Percentiles rank a stretch among this genome's conserved stretches.
Evolutionary conservation across 2,329 filamentous ascomycete species (phyloP).

Genomic region (Phoma sp.): DNA sequence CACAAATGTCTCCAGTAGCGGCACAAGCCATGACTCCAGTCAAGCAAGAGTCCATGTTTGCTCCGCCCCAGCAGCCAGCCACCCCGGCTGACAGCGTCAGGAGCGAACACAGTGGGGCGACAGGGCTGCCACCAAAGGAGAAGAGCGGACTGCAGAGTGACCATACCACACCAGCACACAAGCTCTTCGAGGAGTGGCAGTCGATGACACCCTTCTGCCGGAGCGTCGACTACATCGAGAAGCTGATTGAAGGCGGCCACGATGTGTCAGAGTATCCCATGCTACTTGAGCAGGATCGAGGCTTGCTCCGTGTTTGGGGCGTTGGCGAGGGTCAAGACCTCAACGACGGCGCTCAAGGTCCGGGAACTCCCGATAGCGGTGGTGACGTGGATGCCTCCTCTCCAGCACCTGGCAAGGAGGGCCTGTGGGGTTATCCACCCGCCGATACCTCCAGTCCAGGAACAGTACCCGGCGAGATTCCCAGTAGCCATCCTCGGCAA

Average conservation of each 20-base stretch:
- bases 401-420: conserved; percentile 53
- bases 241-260: conserved; percentile 63
- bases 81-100: conserved; percentile 44
- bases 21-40: conserved; percentile 37
- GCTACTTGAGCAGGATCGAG: conserved; percentile 74
- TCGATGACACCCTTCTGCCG: conserved; percentile 63
- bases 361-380: conserved; percentile 43
- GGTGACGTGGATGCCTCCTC: conserved; percentile 50
- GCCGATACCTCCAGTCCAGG: conserved; percentile 48
- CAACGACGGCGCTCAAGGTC: conserved; percentile 54
- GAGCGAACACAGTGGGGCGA: conserved; percentile 31
- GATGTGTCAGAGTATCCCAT: conserved; percentile 69
- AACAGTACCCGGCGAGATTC: conserved; percentile 22
- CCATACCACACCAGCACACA: conserved; percentile 88
- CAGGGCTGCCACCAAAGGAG: conserved; percentile 27
- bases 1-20: conserved; percentile 35
- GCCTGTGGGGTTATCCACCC: conserved; percentile 58
- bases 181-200: conserved; percentile 73
- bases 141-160: conserved; percentile 71
- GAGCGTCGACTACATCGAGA: conserved; percentile 37
- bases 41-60: conserved; percentile 37
- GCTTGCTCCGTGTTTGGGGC: conserved; percentile 76
- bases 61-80: conserved; percentile 36
- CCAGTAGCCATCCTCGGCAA: conserved; percentile 32
- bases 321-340: conserved; percentile 75